Conservation (phyloP, 2,329 filamentous ascomycete species). For the Colletotrichum coccodes region DNA sequence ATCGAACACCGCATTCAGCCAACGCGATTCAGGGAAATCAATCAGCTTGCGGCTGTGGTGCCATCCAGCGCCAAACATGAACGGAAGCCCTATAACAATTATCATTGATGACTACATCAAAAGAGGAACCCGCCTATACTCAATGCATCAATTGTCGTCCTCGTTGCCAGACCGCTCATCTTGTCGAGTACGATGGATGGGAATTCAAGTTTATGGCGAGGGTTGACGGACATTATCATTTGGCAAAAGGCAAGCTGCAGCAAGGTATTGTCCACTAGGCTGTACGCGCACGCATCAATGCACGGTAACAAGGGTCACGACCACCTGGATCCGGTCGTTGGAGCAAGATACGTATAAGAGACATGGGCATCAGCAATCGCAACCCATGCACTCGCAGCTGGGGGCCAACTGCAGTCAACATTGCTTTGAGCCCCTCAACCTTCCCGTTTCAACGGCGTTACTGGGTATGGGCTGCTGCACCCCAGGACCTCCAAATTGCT, state of each 20-base stretch:
- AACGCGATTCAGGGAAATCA: neutral
- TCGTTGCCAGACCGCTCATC: neutral
- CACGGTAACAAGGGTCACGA: neutral
- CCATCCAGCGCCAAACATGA: neutral
- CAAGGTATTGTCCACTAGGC: neutral
- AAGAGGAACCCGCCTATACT: neutral
- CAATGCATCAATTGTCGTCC: too few relatives aligned
- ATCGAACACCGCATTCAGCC: neutral
- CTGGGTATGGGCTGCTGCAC: constrained; percentile 17
- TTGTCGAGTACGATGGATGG: neutral
- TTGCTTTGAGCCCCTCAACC: constrained; percentile 8
- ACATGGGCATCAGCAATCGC: neutral
- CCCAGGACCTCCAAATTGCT: neutral
- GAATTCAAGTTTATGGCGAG: neutral
- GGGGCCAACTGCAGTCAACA: neutral
- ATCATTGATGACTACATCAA: neutral
- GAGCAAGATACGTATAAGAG: neutral
- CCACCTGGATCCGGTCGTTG: neutral
- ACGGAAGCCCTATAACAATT: too few relatives aligned
- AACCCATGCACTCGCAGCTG: neutral
- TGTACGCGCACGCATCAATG: neutral
- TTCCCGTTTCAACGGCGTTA: constrained; percentile 20
- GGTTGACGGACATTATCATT: neutral
- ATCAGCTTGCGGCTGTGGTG: neutral
- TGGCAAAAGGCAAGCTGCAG: neutral